Evolutionary conservation across 345 rosid species (phyloP), one percentile per base, ranked within the genome.

Genomic region (Eutrema yunnanense): DNA sequence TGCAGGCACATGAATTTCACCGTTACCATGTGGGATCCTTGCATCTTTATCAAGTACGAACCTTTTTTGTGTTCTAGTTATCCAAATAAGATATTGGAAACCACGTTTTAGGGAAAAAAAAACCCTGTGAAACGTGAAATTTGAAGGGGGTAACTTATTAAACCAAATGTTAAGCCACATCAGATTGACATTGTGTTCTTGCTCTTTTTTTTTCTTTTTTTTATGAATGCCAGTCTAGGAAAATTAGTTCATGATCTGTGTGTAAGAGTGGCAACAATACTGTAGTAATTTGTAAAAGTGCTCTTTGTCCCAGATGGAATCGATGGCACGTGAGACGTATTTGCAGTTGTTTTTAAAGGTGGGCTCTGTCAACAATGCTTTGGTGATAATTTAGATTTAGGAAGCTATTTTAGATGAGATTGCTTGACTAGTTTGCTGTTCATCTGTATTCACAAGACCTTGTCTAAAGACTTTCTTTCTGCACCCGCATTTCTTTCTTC

Each of bases 231-330:
- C 3, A 63, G 67, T 49, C 16, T 77, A 77, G 62, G 10, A 47
- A 43, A 43, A 9, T 3, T 64, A 76, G 76, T 71, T 43, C 12
- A n/a, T 64, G 29, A 22, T 16, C 49, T 34, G 34, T 49, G 61
- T 56, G 11, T 58, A 27, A 71, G 44, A 55, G 80, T 70, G 61
- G 61, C 68, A 57, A 58, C 50, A 34, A 9, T 47, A 9, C 52
- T 54, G 1, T 65, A 77, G 77, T 77, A 65, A 77, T 77, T 16
- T 77, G 64, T 65, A 65, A 50, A 79, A 77, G 69, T 90, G 85
- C 81, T 92, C 81, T 88, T 89, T 90, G 86, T 88, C 86, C 91
- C 97, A 95, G 96, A 94, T 91, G 96, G 88, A 88, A 75, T 82
- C 77, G 95, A 91, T 89, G 97, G 83, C 81, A 90, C 97, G 93